Evolutionary conservation across 176 grass and related monocot genomes (phyloP).

Genomic region (Phoenix dactylifera): DNA sequence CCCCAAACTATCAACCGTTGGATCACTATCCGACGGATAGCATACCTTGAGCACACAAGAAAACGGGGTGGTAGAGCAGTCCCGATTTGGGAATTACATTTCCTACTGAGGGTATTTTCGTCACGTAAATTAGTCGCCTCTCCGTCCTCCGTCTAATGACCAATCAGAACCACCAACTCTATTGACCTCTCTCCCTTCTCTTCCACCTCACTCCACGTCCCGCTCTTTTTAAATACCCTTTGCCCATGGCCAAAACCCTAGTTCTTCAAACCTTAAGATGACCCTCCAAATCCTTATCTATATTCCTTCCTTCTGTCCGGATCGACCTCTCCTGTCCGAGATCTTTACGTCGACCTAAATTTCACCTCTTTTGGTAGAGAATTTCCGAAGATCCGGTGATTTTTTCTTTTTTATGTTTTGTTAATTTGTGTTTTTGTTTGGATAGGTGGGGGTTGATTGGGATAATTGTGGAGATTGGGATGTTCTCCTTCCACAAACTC

Average conservation of each 20-base stretch:
- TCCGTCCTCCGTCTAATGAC: too few species aligned
- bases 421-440: neutral
- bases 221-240: conserved; percentile 17
- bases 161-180: too few species aligned
- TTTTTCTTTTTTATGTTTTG: neutral
- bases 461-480: conserved; percentile 51
- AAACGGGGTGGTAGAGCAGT: too few species aligned
- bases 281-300: neutral
- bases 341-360: conserved; percentile 11
- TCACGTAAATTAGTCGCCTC: too few species aligned
- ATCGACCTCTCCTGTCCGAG: neutral
- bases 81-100: too few species aligned
- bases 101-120: too few species aligned
- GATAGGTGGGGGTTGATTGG: neutral
- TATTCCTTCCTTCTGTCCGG: neutral
- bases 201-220: neutral
- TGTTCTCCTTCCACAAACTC: conserved; percentile 25
- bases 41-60: too few species aligned
- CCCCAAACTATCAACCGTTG: too few species aligned
- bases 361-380: conserved; percentile 14
- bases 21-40: too few species aligned
- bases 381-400: neutral
- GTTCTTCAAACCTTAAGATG: neutral
- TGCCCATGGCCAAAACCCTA: conserved; percentile 35
- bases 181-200: too few species aligned